Conservation (phyloP, 2,329 filamentous ascomycete species). For the Phialocephala sp. region DNA sequence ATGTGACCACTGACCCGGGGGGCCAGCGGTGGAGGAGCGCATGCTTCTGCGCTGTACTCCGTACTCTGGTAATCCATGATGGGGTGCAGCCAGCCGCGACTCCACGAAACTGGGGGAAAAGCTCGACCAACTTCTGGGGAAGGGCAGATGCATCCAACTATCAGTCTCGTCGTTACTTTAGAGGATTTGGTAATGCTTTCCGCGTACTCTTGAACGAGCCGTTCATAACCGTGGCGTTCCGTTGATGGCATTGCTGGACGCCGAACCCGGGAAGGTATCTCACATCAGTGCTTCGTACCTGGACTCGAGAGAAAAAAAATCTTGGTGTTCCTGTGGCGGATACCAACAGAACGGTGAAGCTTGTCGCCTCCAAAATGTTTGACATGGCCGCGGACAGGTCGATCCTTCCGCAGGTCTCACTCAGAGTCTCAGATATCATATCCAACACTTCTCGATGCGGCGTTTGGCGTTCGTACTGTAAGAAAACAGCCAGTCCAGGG, state of each 20-base stretch:
- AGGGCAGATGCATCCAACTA: background rate
- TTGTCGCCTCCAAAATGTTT: background rate
- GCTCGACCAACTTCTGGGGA: slow-evolving; percentile 5
- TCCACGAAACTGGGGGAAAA: slow-evolving; percentile 2
- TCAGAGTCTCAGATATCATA: slow-evolving; percentile 9
- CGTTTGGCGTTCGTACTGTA: slow-evolving; percentile 16
- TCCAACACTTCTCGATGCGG: background rate
- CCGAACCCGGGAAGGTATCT: background rate
- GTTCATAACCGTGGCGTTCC: background rate
- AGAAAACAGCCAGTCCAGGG: slow-evolving; percentile 7
- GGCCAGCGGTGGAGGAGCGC: background rate
- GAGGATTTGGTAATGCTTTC: background rate
- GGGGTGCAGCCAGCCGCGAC: slow-evolving; percentile 2
- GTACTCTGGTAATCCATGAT: background rate
- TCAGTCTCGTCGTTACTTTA: background rate
- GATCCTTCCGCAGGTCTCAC: background rate
- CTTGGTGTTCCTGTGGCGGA: background rate
- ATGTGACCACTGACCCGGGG: background rate
- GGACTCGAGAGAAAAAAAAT: background rate
- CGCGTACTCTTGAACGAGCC: background rate
- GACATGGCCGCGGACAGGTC: background rate
- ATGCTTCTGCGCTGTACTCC: background rate
- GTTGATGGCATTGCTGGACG: background rate
- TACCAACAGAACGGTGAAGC: slow-evolving; percentile 5
- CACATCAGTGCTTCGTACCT: background rate